Percentiles rank a stretch among this genome's conserved stretches.
These are phyloP conservation scores for Zygoascus sp. DNA, from an alignment of 1,139 yeast genomes.

Conservation along the genomic window DNA sequence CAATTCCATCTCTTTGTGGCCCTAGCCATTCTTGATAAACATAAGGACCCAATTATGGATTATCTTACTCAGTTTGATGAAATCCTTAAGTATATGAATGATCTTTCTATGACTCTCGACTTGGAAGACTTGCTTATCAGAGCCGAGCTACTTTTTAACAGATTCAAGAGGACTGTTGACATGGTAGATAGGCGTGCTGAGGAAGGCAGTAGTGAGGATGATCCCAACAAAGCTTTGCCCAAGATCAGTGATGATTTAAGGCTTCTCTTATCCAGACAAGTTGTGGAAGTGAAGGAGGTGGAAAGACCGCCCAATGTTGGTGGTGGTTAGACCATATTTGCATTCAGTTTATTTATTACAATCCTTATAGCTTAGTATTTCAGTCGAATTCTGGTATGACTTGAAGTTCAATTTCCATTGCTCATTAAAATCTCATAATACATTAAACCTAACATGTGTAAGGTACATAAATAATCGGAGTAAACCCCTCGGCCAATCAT, in stretches of 20 bases:
- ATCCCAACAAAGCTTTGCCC: conserved; percentile 21
- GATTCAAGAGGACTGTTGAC: conserved; percentile 73
- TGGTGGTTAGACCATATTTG: conserved; percentile 32
- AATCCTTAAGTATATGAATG: conserved; percentile 88
- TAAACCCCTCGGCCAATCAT: not conserved
- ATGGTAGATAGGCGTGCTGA: conserved; percentile 61
- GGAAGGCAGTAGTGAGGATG: conserved; percentile 21
- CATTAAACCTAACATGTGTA: not conserved
- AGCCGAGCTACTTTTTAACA: conserved; percentile 74
- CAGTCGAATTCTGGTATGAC: not conserved
- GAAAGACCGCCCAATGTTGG: conserved; percentile 36
- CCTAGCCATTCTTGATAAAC: conserved; percentile 79
- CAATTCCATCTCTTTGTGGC: conserved; percentile 88
- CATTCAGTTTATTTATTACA: conserved; percentile 1
- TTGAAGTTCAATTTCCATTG: not conserved
- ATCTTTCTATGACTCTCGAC: conserved; percentile 70
- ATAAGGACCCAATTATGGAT: conserved; percentile 71
- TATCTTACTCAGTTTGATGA: conserved; percentile 81
- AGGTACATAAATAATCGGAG: not conserved
- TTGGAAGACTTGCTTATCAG: conserved; percentile 70
- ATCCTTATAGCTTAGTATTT: not conserved
- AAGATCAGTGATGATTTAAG: conserved; percentile 54
- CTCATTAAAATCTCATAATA: not conserved
- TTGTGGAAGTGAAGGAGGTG: conserved; percentile 63
- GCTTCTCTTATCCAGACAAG: conserved; percentile 51